phyloP scores from a whole-genome alignment of 164 flowering plant genomes.

The Nymphaea colorata region DNA sequence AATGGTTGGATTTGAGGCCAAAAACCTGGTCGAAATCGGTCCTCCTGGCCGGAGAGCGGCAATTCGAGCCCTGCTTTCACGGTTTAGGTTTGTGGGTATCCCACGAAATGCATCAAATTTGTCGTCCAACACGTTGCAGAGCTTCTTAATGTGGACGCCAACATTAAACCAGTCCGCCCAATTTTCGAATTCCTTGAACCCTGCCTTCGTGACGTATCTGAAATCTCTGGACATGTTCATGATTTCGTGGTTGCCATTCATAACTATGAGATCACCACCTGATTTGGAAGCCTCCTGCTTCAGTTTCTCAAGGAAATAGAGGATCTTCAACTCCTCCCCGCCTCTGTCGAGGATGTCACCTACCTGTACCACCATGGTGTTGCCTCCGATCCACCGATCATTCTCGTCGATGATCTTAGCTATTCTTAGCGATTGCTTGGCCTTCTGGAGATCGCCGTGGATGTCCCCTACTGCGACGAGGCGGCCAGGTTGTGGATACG shows the following conservation, averaged over 20 bases:
- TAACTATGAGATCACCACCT: constrained; percentile 57
- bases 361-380: constrained; percentile 70
- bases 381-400: constrained; percentile 58
- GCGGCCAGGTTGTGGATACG: constrained; percentile 45
- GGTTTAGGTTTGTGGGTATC: constrained; percentile 27
- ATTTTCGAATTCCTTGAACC: constrained; percentile 43
- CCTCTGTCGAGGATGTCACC: constrained; percentile 97
- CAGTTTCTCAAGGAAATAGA: constrained; percentile 70
- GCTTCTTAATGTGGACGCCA: constrained; percentile 54
- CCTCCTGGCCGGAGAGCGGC: constrained; percentile 80
- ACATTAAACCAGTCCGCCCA: constrained; percentile 72
- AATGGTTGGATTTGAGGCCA: constrained; percentile 56
- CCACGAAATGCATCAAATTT: constrained; percentile 4
- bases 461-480: constrained; percentile 85
- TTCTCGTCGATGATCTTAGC: constrained; percentile 50
- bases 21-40: constrained; percentile 51
- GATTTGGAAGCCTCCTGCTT: constrained; percentile 45
- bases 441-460: constrained; percentile 77
- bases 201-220: constrained; percentile 39
- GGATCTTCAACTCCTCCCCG: constrained; percentile 62
- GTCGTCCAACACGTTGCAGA: constrained; percentile 31
- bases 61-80: constrained; percentile 47
- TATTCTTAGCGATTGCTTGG: constrained; percentile 49
- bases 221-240: constrained; percentile 85
- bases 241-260: constrained; percentile 93